Conservation (phyloP, 305 asterid genomes). For the Solanum aculeatissimum region DNA sequence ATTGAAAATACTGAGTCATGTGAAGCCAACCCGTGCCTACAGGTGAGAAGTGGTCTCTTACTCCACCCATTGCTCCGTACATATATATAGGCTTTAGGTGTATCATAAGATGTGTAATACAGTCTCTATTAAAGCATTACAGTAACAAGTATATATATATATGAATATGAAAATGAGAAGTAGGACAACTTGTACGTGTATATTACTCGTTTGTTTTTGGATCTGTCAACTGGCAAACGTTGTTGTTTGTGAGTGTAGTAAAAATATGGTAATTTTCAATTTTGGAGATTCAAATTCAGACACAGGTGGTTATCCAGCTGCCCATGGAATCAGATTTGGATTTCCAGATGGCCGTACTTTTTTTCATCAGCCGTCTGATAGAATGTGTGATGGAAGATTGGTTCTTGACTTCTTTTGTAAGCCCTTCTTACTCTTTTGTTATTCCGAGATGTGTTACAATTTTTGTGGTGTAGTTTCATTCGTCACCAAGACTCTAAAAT, state of each 20-base stretch:
- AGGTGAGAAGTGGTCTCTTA: no score
- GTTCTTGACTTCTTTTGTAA: conserved; percentile 36
- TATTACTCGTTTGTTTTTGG: neutral
- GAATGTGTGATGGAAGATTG: conserved; percentile 38
- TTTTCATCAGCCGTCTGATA: conserved; percentile 32
- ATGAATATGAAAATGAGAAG: neutral
- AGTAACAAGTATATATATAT: neutral
- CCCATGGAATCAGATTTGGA: conserved; percentile 21
- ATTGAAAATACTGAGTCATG: no score
- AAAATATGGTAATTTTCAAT: conserved; percentile 34
- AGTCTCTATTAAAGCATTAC: neutral
- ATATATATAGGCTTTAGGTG: neutral
- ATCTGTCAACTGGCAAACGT: neutral
- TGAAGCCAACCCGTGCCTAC: no score
- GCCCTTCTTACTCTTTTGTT: neutral
- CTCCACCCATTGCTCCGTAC: no score
- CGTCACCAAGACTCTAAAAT: no score
- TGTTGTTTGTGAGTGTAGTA: conserved; percentile 20
- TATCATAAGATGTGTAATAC: neutral
- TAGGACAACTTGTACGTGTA: neutral
- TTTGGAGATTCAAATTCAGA: conserved; percentile 55
- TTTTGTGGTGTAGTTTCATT: neutral
- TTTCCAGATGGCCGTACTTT: conserved; percentile 37
- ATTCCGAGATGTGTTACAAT: neutral
- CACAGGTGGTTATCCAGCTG: conserved; percentile 36